Percentiles rank a stretch among this genome's conserved stretches.
phyloP scores from a whole-genome alignment of 257 asterid species.

The Leonotis leonurus region DNA sequence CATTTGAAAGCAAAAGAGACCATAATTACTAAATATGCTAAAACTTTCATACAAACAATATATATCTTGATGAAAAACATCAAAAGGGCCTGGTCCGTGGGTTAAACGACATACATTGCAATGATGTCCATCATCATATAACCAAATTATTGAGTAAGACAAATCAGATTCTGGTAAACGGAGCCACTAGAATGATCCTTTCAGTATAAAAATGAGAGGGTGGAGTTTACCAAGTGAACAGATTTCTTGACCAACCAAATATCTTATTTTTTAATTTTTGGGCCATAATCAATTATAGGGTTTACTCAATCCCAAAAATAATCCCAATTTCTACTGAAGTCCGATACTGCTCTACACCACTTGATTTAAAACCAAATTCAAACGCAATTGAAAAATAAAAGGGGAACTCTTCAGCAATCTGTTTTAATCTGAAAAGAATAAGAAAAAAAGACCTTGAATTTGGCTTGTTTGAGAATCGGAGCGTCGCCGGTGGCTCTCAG shows the following conservation, averaged over 20 bases:
- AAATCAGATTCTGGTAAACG: not conserved
- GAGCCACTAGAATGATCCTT: not conserved
- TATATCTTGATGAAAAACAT: not conserved
- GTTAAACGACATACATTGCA: not conserved
- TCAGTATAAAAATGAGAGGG: not conserved
- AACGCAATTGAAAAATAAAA: not conserved
- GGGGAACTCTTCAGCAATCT: not conserved
- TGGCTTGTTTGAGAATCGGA: slow-evolving; percentile 88
- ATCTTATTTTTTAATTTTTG: not conserved
- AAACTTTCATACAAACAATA: not conserved
- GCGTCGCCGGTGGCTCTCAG: slow-evolving; percentile 97
- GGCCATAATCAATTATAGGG: not conserved
- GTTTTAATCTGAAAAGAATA: not conserved
- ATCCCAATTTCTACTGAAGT: slow-evolving; percentile 1
- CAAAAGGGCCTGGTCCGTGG: not conserved
- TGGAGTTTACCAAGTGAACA: not conserved
- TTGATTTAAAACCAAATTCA: not conserved
- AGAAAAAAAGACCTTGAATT: slow-evolving; percentile 59
- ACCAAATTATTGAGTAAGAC: not conserved
- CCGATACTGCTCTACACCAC: not conserved
- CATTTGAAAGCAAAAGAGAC: slow-evolving; percentile 1
- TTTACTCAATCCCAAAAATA: not conserved
- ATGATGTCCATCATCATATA: not conserved
- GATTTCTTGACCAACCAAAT: not conserved
- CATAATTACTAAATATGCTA: not conserved